phyloP scores from a whole-genome alignment of 1,284 basidiomycete species.

The Pyrrhoderma noxium region DNA sequence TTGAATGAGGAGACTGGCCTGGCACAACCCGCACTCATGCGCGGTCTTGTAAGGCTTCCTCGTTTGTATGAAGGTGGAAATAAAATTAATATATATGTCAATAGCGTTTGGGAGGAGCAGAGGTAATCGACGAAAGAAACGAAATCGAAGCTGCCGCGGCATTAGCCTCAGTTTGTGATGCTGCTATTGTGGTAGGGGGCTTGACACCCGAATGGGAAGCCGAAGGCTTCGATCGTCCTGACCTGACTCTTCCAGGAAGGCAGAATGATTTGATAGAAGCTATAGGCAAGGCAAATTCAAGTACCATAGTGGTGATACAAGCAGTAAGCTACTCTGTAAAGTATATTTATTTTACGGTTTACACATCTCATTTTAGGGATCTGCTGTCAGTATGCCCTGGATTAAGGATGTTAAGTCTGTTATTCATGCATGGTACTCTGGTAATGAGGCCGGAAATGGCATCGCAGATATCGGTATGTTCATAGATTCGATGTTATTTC shows the following conservation, averaged over 20 bases:
- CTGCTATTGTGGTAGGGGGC: constrained; percentile 55
- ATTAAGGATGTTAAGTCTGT: constrained; percentile 42
- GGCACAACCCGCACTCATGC: constrained; percentile 58
- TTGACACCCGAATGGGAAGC: constrained; percentile 65
- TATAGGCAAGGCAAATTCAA: constrained; percentile 53
- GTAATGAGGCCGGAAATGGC: constrained; percentile 70
- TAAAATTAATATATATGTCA: not conserved
- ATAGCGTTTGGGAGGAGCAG: constrained; percentile 58
- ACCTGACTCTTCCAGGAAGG: constrained; percentile 48
- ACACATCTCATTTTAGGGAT: constrained; percentile 37
- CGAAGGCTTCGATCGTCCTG: constrained; percentile 60
- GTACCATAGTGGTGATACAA: constrained; percentile 61
- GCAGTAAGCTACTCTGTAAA: constrained; percentile 37
- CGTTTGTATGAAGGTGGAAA: not conserved
- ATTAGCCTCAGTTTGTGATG: constrained; percentile 52
- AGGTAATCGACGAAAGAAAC: constrained; percentile 51
- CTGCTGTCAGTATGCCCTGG: constrained; percentile 58
- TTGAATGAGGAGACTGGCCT: constrained; percentile 30
- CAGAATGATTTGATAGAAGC: constrained; percentile 57
- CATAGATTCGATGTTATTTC: not conserved
- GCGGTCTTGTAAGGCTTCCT: constrained; percentile 45
- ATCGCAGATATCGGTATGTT: constrained; percentile 49
- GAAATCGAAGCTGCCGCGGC: constrained; percentile 52
- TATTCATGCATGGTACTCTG: constrained; percentile 64
- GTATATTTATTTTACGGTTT: not conserved